Evolutionary conservation across 1,139 yeast species (phyloP), one percentile per base, ranked within the genome.

Genomic region (Pneumocystis canis): DNA sequence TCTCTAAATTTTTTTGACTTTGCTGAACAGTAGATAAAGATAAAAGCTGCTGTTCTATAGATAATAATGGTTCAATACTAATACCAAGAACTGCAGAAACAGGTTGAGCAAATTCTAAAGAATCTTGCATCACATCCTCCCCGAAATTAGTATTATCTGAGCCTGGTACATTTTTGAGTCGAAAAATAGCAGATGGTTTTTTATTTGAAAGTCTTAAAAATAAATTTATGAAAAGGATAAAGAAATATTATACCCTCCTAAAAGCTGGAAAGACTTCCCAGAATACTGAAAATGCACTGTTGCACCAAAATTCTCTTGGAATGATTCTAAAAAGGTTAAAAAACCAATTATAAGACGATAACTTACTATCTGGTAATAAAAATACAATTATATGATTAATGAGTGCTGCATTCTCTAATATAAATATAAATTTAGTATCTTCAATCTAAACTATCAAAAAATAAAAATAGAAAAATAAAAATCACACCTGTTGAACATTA

Each of bases 111-210:
- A 59, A 57, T 71, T 74, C 32, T 70, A 75, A 64, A 71, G 75
- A 63, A 72, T 68, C 76, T 72, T 72, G 47, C 69, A 76, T 64
- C 74, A 78, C 57, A 25, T 47, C 54, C 25, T 9, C 73, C 70
- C 59, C 74, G 75, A 47, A 69, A 71, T 61, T 68, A 68, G 4
- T 67, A 65, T 5, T 63, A 67, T 1, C 62, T 35, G 2, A 68
- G 64, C 2, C 66, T 62, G 66, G 66, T 65, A 62, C 66, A 67
- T 64, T 54, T 20, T 20, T 47, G 66, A 92, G 79, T 71, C 84
- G 86, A 77, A 87, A 92, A 6, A 92, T 92, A 0, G 97, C 96
- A 63, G 96, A 87, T 30, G 95, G 97, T 71, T 92, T 92, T 58
- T 75, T 75, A 1, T 82, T 79, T 58, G 87, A 83, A 58, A 94